Evolutionary conservation across 2,329 filamentous ascomycete genomes (phyloP).

Genomic region (Aspergillus neotritici): DNA sequence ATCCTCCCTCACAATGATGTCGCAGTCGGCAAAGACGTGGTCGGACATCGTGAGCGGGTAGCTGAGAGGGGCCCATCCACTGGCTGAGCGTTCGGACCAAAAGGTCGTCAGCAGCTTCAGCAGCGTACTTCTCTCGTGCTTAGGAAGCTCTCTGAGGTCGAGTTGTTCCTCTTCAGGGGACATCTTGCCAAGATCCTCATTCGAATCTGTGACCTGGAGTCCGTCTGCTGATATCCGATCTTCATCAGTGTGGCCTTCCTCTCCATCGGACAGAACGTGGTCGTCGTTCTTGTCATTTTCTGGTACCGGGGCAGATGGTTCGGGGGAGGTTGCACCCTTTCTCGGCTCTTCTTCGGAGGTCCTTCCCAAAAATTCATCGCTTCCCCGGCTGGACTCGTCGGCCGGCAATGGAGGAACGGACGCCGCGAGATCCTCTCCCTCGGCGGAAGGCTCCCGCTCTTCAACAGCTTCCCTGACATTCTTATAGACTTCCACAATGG

Average conservation of each 20-base stretch:
- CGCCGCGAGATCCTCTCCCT: conserved; percentile 46
- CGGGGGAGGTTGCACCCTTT: conserved; percentile 30
- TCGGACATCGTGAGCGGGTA: conserved; percentile 85
- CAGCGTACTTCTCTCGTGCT: conserved; percentile 85
- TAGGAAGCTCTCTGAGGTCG: conserved; percentile 70
- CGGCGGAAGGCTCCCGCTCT: conserved; percentile 63
- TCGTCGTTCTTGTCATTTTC: conserved; percentile 42
- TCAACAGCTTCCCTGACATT: conserved; percentile 90
- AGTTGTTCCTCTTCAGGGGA: conserved; percentile 51
- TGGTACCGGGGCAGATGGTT: conserved; percentile 32
- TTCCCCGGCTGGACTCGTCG: conserved; percentile 30
- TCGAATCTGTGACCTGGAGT: conserved; percentile 52
- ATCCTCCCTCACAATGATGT: conserved; percentile 95
- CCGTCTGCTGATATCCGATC: conserved; percentile 67
- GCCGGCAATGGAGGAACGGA: conserved; percentile 20
- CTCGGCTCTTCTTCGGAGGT: conserved; percentile 21
- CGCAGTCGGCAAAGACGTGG: conserved; percentile 93
- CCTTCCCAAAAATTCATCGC: conserved; percentile 22
- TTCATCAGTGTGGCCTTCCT: conserved; percentile 63
- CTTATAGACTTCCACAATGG: conserved; percentile 91
- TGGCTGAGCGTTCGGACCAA: conserved; percentile 95
- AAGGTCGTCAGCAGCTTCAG: conserved; percentile 97
- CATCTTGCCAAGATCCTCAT: conserved; percentile 50
- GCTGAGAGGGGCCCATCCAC: conserved; percentile 85
- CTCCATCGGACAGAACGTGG: conserved; percentile 57